Base-by-base conservation (phyloP, 2,329 filamentous ascomycete species). In the Chalaropsis thielavioides region DNA sequence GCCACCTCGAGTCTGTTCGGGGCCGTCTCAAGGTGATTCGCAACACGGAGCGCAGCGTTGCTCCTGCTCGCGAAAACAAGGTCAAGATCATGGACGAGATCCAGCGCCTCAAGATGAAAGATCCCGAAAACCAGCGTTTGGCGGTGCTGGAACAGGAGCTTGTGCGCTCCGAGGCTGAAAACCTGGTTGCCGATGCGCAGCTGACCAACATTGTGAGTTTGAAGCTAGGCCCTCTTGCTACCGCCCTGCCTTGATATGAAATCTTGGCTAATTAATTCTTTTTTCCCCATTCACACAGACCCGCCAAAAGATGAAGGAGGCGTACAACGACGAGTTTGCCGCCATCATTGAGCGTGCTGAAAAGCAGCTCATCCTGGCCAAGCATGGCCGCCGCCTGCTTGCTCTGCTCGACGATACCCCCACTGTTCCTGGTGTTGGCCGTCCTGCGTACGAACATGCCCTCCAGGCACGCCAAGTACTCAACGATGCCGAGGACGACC, bases 311-410 rank as follows among this genome's bases (percentile, higher is more conserved):
- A 81, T 99, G 76, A 96, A 95, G 77, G 90, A 96, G 76, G 90
- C 94, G 27, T 97, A 92, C 73, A 89, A 92, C 69, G 76, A 89
- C 67, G 91, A 97, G 74, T 89, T 96, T 69, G 84, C 88, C 17
- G 91, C 92, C 67, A 89, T 91, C 22, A 95, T 99, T 70, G 94
- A 99, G 79, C 88, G 92, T 40, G 91, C 91, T 27, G 94, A 97
- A 79, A 97, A 97, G 78, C 94, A 99, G 74, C 89, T 92, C 71
- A 89, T 99, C 67, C 83, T 99, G 17, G 92, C 94, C 66, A 89
- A 89, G 71, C 92, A 97, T 73, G 92, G 91, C 22, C 88, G 90
- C 64, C 86, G 90, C 54, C 82, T 99, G 43, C 75, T 99, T 65
- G 85, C 88, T 70, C 82, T 95, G 46, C 83, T 99, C 11, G 94